Base-by-base conservation (phyloP, 768 basidiomycete genomes). In the Gymnopilus junonius region DNA sequence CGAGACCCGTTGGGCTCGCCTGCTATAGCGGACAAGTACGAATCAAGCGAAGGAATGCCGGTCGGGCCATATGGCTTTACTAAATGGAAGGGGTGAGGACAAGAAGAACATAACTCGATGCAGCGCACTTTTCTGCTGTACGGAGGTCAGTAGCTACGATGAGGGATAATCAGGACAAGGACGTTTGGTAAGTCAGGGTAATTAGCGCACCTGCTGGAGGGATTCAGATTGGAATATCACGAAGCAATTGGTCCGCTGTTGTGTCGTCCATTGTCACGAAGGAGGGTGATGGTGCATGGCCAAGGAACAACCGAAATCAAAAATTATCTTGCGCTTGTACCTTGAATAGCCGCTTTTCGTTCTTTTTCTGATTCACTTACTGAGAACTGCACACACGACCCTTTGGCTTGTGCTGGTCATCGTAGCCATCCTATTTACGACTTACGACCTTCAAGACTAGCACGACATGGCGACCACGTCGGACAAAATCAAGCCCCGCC, bases 381-480 rank as follows among this genome's bases (percentile, higher is more conserved):
- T 42, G 37, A 48, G 51, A 23, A 40, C 58, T 39, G 17, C 40
- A 31, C 25, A 17, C 32, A 27, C 34, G 15, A 35, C 23, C 27
- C 37, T 55, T 15, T 55, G 48, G 55, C 55, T 32, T 43, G 42
- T 54, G 57, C 54, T 20, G 42, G 40, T 59, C 31, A 15, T 35
- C 29, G 25, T 58, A 62, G 39, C 39, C 54, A 48, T 50, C 56
- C 54, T 37, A 51, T 48, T 39, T 45, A 55, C 53, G 48, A 51
- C 17, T 51, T 61, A 69, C 68, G 66, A 64, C 56, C 58, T 61
- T 56, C 62, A 54, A 23, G 40, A 54, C 55, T 56, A 57, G 59
- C 46, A 46, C 61, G 32, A 61, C 66, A 82, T 79, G 79, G 80
- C 86, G 73, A 79, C 83, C 62, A 74, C 83, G 46, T 76, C 83